Evolutionary conservation across 177 flowering plant species (phyloP), one percentile per base, ranked within the genome.

Genomic region (Telopea speciosissima): DNA sequence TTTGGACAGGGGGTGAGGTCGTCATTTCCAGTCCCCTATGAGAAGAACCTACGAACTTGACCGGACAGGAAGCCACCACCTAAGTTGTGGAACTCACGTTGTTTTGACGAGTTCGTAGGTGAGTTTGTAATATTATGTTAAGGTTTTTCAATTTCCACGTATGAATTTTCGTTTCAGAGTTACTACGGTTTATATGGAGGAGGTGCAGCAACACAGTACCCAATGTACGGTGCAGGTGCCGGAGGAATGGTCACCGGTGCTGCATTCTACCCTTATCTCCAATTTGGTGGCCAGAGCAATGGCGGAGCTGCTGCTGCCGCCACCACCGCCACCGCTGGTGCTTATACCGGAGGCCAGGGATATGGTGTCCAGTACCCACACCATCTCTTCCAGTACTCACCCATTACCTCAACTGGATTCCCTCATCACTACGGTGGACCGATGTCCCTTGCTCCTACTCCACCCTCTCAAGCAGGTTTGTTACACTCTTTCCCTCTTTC

Each of bases 101-200:
- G 49, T 10, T 3, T 3, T 3, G 1, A 3, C 14, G 17, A 49
- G 4, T 49, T 1, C 17, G 13, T 0, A 2, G 3, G 31, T 49
- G 19, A 12, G 7, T 19, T 49, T 49, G 5, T 49, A 12, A 2
- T 16, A 49, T 49, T 16, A 49, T 8, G 40, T 36, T 3, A 36
- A 36, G 8, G 40, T 36, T 5, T 36, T 36, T 36, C 40, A 36
- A 36, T 8, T 5, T 36, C 6, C 40, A 36, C 40, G 8, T 36
- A 36, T 36, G 40, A 36, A 36, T 22, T 58, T 2, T 58, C 70
- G 66, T 25, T 78, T 3, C 84, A 90, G 96, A 83, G 84, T 78
- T 89, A 89, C 78, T 90, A 90, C 59, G 78, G 70, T 14, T 72
- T 88, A 44, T 87, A 90, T 70, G 96, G 96, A 73, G 78, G 78